Base-by-base conservation (phyloP, 1,139 yeast genomes). In the Blastobotrys capitulatus region DNA sequence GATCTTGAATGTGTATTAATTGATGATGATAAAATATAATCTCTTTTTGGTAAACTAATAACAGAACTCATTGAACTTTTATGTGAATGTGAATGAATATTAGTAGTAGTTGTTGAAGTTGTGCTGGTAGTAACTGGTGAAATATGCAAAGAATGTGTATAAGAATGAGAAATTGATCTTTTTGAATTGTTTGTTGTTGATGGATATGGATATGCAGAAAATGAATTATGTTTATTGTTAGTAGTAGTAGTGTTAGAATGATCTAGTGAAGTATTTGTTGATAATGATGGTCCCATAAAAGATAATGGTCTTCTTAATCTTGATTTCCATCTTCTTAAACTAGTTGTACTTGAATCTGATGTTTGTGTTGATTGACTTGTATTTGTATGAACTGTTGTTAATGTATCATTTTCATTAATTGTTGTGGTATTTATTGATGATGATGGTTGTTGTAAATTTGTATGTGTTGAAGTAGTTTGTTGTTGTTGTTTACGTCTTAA, bases 291-390 rank as follows among this genome's bases (percentile, higher is more conserved):
- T 15, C 41, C 15, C n/a, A 49, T 49, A 37, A 49, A 45, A 10
- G 47, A 41, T 37, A 49, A 37, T 12, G 52, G 52, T 31, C 52
- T 43, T 26, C 46, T 34, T n/a, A 49, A 38, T 20, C 52, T 41
- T 10, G 32, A 29, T 16, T 36, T 29, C 46, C 46, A 47, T 7
- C 42, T 42, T 26, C 31, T 32, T 2, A 22, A 3, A 19, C 40
- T 37, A 27, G 12, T 37, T 10, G 40, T 37, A 18, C 26, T 16
- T 19, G 48, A 29, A 13, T 38, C 18, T 26, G 48, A n/a, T 38
- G 25, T 16, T 10, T 29, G 20, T 12, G 42, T 12, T 15, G n/a
- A 20, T 19, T 38, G 19, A 39, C 25, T 41, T 12, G 39, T 22
- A 5, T 20, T 22, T n/a, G 38, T 15, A 12, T 37, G 4, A 7